Evolutionary conservation across 2,329 filamentous ascomycete genomes (phyloP), one percentile per base, ranked within the genome.

Genomic region (Aspergillus hiratsukae): DNA sequence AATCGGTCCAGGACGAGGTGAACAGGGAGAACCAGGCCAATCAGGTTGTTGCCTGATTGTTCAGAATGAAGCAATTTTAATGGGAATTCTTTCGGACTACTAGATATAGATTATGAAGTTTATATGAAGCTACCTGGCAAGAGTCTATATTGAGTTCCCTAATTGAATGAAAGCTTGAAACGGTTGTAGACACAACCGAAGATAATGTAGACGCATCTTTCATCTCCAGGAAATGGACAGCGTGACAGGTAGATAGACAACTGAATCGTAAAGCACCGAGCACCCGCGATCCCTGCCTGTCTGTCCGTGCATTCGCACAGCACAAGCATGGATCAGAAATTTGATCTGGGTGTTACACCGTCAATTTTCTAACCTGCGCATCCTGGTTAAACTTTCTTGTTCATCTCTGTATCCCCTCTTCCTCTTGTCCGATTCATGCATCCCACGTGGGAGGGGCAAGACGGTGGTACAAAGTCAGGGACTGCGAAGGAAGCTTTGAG

Each of bases 11-110:
- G 55, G 66, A 75, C 11, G 78, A 81, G 61, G 70, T 75, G 58
- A 66, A 68, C 58, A 79, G 76, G 63, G 80, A 83, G 64, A 69
- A 73, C 48, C 73, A 77, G 46, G 80, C 80, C 5, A 55, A 41
- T 46, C 43, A 46, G 21, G 43, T 46, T 27, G 43, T 46, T 27
- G 43, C 23, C 43, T 27, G 21, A 46, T 45, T 45, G 21, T 45
- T 23, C n/a, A 10, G n/a, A 8, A 21, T 43, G 4, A 17, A 6
- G 6, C 14, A 4, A 28, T 51, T 40, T 35, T 19, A 29, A 23
- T 19, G 17, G 29, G 17, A 23, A 2, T 27, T 25, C 25, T 46
- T 17, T 23, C 21, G 5, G 43, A 10, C 17, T 23, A 21, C 8
- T 46, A 23, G 10, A 21, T 11, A 46, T 46, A 46, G 43, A 17